Conservation (phyloP, 345 rosid species). For the Conringia planisiliqua region DNA sequence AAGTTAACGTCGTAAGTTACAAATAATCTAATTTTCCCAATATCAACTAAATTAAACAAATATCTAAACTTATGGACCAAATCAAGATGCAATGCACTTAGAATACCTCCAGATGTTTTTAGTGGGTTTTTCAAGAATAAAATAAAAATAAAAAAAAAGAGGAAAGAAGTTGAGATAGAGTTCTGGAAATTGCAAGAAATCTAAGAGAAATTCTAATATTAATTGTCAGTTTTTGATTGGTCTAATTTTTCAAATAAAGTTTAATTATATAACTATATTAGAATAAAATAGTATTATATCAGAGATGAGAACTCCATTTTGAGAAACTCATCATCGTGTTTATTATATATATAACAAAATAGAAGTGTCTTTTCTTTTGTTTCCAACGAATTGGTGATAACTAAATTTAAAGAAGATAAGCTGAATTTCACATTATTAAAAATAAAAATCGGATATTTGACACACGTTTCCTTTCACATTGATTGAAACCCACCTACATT, state of each 20-base stretch:
- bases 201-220: too few relatives aligned
- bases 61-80: neutral
- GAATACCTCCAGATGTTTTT: too few relatives aligned
- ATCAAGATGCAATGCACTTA: neutral
- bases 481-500: conserved; percentile 14
- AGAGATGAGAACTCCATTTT: too few relatives aligned
- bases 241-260: too few relatives aligned
- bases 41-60: neutral
- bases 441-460: conserved; percentile 14
- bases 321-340: too few relatives aligned
- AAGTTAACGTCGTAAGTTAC: neutral
- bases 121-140: too few relatives aligned
- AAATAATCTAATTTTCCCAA: neutral
- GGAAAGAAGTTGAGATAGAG: too few relatives aligned
- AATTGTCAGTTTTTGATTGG: too few relatives aligned
- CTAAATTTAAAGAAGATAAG: neutral
- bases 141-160: too few relatives aligned
- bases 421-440: neutral
- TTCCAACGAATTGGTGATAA: neutral
- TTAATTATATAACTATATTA: too few relatives aligned
- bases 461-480: conserved; percentile 17
- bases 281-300: too few relatives aligned
- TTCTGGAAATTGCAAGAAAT: too few relatives aligned
- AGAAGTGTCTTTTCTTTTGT: neutral
- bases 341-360: neutral